Evolutionary conservation across 345 rosid species (phyloP).

Genomic region (Eucalyptus victrix): DNA sequence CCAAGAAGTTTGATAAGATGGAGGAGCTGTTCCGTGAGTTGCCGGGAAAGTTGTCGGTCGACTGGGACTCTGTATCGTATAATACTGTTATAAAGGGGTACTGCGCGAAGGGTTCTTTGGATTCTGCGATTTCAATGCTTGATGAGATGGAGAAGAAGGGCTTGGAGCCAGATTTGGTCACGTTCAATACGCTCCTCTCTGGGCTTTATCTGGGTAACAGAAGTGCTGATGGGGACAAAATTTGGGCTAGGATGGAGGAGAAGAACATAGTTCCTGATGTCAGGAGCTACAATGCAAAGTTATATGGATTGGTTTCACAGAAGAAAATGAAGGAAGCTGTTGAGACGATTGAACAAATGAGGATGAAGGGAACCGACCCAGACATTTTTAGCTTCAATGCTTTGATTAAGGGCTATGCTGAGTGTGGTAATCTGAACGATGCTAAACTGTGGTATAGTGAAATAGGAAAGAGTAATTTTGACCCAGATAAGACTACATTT

Average conservation of each 20-base stretch:
- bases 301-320: slow-evolving; percentile 34
- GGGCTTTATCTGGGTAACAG: slow-evolving; percentile 28
- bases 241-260: slow-evolving; percentile 42
- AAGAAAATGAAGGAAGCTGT: slow-evolving; percentile 32
- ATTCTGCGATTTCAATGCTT: slow-evolving; percentile 23
- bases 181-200: slow-evolving; percentile 43
- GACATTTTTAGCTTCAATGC: slow-evolving; percentile 45
- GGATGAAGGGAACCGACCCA: slow-evolving; percentile 16
- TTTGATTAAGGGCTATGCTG: slow-evolving; percentile 38
- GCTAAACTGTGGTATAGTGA: slow-evolving; percentile 40
- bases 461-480: slow-evolving; percentile 12
- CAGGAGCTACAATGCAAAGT: slow-evolving; percentile 44
- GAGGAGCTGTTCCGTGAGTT: slow-evolving; percentile 25
- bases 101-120: slow-evolving; percentile 34
- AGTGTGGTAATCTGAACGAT: slow-evolving; percentile 26
- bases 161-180: slow-evolving; percentile 28
- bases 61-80: slow-evolving; percentile 40
- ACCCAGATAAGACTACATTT: slow-evolving; percentile 22
- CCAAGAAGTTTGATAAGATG: slow-evolving; percentile 34
- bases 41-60: slow-evolving; percentile 27
- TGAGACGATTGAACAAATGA: slow-evolving; percentile 30
- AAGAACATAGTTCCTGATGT: slow-evolving; percentile 26
- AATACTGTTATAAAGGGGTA: slow-evolving; percentile 46
- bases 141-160: slow-evolving; percentile 54
- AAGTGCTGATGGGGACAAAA: slow-evolving; percentile 42